Conservation (phyloP, 768 basidiomycete genomes). For the Phaeolepiota aurea region DNA sequence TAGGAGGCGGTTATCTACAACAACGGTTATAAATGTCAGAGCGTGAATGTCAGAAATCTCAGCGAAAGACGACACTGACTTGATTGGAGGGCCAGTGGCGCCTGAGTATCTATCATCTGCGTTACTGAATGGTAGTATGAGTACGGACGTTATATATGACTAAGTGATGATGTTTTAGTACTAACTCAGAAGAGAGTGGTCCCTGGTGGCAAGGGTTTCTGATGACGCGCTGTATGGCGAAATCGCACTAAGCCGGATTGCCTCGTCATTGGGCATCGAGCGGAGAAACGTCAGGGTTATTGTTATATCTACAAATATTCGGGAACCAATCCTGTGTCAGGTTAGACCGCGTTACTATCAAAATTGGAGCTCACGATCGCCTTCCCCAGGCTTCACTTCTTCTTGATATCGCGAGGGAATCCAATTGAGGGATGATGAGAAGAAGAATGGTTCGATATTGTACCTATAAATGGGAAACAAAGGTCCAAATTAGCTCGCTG, state of each 20-base stretch:
- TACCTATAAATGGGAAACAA: constrained; percentile 31
- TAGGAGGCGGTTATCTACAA: constrained; percentile 22
- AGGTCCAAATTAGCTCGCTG: neutral
- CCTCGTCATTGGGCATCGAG: constrained; percentile 20
- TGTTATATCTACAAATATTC: constrained; percentile 52
- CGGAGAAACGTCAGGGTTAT: constrained; percentile 48
- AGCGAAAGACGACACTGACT: neutral
- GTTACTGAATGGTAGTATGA: constrained; percentile 15
- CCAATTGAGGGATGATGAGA: constrained; percentile 57
- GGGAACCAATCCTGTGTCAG: no score
- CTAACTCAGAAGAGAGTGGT: constrained; percentile 1
- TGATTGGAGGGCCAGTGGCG: constrained; percentile 16
- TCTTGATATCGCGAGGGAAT: constrained; percentile 62
- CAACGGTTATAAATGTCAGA: neutral
- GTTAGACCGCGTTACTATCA: no score
- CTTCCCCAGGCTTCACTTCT: constrained; percentile 22
- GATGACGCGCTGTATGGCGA: constrained; percentile 10
- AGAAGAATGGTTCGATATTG: constrained; percentile 60
- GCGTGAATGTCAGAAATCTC: neutral
- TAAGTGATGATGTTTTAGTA: neutral
- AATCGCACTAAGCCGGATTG: constrained; percentile 8
- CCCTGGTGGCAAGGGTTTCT: constrained; percentile 5
- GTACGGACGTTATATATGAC: no score
- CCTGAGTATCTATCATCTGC: constrained; percentile 21
- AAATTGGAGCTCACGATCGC: constrained; percentile 42